Evolutionary conservation across 805 yeast genomes (phyloP), one percentile per base, ranked within the genome.

Genomic region (Suhomyces prunicola): DNA sequence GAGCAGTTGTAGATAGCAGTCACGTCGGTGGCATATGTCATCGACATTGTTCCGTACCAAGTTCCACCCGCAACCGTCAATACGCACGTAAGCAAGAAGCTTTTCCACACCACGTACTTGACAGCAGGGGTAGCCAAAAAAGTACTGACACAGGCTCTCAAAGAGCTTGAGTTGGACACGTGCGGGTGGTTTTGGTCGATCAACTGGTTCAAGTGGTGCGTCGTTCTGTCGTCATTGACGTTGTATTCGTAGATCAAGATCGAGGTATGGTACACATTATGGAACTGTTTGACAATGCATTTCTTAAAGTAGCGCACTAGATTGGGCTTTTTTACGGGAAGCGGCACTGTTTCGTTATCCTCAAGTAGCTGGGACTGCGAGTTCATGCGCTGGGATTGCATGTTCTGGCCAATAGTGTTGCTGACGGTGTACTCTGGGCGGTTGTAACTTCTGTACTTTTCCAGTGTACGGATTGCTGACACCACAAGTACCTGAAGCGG

Each of bases 1-100:
- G 93, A 86, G 65, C 94, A 89, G 71, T 90, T 90, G 71, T 90
- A 90, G 55, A 90, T 90, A 3, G 97, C 97, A 2, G 96, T 90
- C 36, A 90, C 87, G 62, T 90, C 96, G 3, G 90, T 78, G 0
- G 96, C 90, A 27, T 91, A 87, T 0, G 96, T 85, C 63, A 88
- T 70, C 29, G 84, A 77, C 84, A 90, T 88, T 9, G 96, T 87
- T 15, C 88, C 79, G 65, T 89, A 90, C 97, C 97, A 90, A 1
- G 96, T 82, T 17, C 81, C 74, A 1, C 96, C 96, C 0, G 96
- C 96, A 1, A 83, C 55, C 17, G 88, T 88, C 55, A 90, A 73
- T 6, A 90, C 79, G 7, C 80, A 29, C 3, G 87, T 78, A 29
- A 87, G 71, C 2, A 78, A 48, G 3, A 76, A 67, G 4, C 82